These are phyloP conservation scores for Debaryomycetaceae sp. DNA, from an alignment of 1,139 yeast genomes.

Conservation along the genomic window DNA sequence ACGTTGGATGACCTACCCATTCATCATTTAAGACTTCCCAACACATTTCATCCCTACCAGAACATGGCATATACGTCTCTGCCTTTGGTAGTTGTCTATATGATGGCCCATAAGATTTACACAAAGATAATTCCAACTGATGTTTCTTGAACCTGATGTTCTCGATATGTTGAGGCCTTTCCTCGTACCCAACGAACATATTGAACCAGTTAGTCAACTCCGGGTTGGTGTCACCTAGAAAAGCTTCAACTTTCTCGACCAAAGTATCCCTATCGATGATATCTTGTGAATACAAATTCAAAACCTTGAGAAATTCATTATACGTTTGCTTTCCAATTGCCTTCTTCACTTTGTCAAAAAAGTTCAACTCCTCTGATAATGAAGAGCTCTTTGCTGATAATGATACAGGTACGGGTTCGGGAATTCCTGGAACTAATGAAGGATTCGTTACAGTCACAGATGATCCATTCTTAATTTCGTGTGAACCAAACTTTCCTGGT, in stretches of 20 bases:
- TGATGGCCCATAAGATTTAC: constrained; percentile 90
- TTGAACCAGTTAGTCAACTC: constrained; percentile 91
- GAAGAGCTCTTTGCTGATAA: constrained; percentile 51
- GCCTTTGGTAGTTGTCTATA: constrained; percentile 90
- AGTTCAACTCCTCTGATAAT: constrained; percentile 77
- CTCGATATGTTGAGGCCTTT: constrained; percentile 74
- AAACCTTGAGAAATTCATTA: constrained; percentile 82
- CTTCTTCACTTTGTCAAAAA: constrained; percentile 90
- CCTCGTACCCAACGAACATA: constrained; percentile 83
- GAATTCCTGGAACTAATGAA: constrained; percentile 77
- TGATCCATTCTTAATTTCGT: constrained; percentile 16
- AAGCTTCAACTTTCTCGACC: constrained; percentile 80
- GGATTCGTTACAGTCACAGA: constrained; percentile 42
- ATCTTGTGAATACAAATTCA: constrained; percentile 85
- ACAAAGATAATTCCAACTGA: constrained; percentile 79
- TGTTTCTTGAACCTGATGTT: constrained; percentile 87
- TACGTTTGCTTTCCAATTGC: constrained; percentile 86
- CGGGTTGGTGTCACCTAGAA: constrained; percentile 69
- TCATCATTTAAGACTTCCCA: constrained; percentile 98
- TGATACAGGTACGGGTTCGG: constrained; percentile 78
- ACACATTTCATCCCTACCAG: constrained; percentile 98
- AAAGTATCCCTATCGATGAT: constrained; percentile 79
- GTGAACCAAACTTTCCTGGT: constrained; percentile 22
- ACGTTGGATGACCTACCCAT: constrained; percentile 99
- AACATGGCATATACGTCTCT: constrained; percentile 95